phyloP scores from a whole-genome alignment of 306 rosid species.

The Carpinus viminea region DNA sequence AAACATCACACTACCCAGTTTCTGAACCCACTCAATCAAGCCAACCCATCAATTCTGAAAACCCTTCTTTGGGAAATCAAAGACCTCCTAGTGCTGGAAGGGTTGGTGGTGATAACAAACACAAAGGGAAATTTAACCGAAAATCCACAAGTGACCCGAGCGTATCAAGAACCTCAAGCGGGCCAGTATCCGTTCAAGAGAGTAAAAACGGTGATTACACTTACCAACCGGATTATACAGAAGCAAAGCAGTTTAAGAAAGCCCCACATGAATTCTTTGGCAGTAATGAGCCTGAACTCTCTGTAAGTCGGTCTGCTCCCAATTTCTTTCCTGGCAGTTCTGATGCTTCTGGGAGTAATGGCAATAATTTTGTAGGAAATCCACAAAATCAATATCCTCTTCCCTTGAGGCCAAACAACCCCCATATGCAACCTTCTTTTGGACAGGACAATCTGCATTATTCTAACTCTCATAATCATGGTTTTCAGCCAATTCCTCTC shows the following conservation, averaged over 20 bases:
- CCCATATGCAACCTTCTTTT: conserved; percentile 52
- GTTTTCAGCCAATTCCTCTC: conserved; percentile 47
- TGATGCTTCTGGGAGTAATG: conserved; percentile 51
- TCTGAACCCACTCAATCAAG: conserved; percentile 31
- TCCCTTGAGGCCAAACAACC: conserved; percentile 49
- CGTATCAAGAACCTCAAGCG: conserved; percentile 34
- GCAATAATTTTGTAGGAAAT: conserved; percentile 40
- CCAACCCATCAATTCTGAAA: conserved; percentile 44
- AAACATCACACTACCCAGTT: conserved; percentile 38
- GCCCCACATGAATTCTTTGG: conserved; percentile 80
- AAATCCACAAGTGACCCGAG: conserved; percentile 50
- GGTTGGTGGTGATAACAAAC: conserved; percentile 49
- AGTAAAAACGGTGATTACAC: conserved; percentile 35
- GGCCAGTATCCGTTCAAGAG: conserved; percentile 50
- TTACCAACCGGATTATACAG: conserved; percentile 35
- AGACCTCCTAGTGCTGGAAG: conserved; percentile 48
- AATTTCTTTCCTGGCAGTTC: conserved; percentile 42
- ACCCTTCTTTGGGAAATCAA: conserved; percentile 43
- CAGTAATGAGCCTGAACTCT: conserved; percentile 24
- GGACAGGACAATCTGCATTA: conserved; percentile 44
- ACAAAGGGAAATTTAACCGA: conserved; percentile 27
- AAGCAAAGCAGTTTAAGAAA: conserved; percentile 47
- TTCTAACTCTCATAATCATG: conserved; percentile 43
- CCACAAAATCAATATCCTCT: conserved; percentile 51
- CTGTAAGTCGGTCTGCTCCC: conserved; percentile 42